A percentile compares a stretch with the other conserved stretches of the same genome.
phyloP scores from a whole-genome alignment of 2,329 filamentous ascomycete species.

The Sporothrix pseudoabietina region DNA sequence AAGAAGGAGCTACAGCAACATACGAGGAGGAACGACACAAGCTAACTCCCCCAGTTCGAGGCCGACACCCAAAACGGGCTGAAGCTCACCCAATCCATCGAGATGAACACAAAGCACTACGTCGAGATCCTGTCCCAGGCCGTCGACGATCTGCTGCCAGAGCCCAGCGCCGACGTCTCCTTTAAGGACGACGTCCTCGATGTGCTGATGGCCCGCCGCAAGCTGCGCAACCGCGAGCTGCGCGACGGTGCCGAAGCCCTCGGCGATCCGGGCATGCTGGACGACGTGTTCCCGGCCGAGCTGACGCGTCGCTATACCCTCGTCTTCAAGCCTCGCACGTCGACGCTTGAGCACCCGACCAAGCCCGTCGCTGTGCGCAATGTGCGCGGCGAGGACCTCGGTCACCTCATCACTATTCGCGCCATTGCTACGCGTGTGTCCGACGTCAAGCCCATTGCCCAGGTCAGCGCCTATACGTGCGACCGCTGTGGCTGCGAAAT shows the following conservation, averaged over 20 bases:
- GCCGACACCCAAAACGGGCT: conserved; percentile 66
- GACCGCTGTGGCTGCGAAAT: conserved; percentile 96
- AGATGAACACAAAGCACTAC: conserved; percentile 91
- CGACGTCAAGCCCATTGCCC: conserved; percentile 96
- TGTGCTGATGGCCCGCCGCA: conserved; percentile 90
- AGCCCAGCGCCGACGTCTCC: conserved; percentile 73
- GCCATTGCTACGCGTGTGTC: conserved; percentile 95
- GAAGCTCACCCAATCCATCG: conserved; percentile 79
- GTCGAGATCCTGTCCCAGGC: conserved; percentile 88
- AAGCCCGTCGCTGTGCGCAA: conserved; percentile 85
- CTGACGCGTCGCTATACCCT: conserved; percentile 92
- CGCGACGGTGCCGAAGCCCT: conserved; percentile 66
- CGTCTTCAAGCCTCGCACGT: conserved; percentile 90
- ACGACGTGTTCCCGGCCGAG: conserved; percentile 85
- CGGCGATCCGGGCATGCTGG: conserved; percentile 64
- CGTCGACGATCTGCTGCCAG: conserved; percentile 82
- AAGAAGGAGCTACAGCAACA: neutral
- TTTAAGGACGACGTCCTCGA: conserved; percentile 98
- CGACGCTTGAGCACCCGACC: conserved; percentile 62
- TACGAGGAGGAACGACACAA: neutral
- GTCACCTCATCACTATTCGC: conserved; percentile 88
- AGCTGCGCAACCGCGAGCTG: conserved; percentile 80
- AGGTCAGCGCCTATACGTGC: conserved; percentile 97
- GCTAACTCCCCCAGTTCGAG: conserved; percentile 64
- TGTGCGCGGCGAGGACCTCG: conserved; percentile 89